Conservation (phyloP, 83 land plant species). For the Isoetes engelmannii region DNA sequence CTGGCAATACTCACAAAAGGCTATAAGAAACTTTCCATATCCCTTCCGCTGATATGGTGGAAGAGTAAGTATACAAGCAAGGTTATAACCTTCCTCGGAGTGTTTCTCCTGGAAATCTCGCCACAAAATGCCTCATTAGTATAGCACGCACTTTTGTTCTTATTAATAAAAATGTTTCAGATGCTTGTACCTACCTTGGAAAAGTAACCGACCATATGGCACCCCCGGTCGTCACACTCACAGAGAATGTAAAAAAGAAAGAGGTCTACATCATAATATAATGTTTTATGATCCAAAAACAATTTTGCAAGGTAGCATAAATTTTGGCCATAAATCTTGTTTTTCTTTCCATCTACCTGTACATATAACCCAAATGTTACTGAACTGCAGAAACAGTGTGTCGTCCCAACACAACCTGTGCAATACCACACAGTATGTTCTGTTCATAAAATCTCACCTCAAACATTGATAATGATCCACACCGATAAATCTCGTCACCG, state of each 20-base stretch:
- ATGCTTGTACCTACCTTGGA: no score
- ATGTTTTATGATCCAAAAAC: conserved; percentile 94
- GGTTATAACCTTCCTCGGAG: conserved; percentile 92
- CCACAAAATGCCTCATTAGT: neutral
- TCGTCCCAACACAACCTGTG: no score
- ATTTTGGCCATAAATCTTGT: conserved; percentile 88
- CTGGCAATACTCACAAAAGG: conserved; percentile 62
- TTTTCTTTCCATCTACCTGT: conserved; percentile 95
- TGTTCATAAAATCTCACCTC: conserved; percentile 41
- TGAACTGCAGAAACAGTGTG: neutral
- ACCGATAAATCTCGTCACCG: conserved; percentile 92
- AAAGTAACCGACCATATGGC: conserved; percentile 98
- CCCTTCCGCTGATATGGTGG: conserved; percentile 98
- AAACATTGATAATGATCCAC: conserved; percentile 93
- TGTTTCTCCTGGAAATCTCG: conserved; percentile 77
- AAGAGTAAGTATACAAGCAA: conserved; percentile 92
- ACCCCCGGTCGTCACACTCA: conserved; percentile 90
- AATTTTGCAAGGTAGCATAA: conserved; percentile 93
- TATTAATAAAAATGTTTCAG: no score
- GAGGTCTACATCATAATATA: conserved; percentile 89
- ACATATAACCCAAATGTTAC: neutral
- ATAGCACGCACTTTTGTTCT: neutral
- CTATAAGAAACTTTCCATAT: conserved; percentile 91
- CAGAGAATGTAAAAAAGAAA: conserved; percentile 87
- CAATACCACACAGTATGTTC: neutral